Evolutionary conservation across 257 asterid species (phyloP).

Genomic region (Eustoma russellianum): DNA sequence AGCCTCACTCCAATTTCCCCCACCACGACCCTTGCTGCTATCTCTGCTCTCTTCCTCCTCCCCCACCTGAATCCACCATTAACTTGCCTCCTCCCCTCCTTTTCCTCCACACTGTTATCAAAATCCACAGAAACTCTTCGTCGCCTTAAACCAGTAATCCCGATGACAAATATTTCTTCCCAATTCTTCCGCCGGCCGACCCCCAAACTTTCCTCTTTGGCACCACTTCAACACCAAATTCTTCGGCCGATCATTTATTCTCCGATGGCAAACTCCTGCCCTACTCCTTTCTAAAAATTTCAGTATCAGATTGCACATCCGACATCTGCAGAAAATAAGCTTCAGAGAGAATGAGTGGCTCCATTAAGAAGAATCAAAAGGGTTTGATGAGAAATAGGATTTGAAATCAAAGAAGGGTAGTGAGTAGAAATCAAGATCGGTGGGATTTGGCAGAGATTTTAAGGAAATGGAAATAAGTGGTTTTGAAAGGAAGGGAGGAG

Average conservation of each 20-base stretch:
- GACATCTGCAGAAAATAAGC: too few species aligned
- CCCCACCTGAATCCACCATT: too few species aligned
- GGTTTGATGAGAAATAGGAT: neutral
- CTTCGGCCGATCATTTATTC: conserved; percentile 81
- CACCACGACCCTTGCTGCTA: too few species aligned
- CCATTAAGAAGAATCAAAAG: neutral
- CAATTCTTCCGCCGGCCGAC: conserved; percentile 18
- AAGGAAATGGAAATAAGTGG: conserved; percentile 23
- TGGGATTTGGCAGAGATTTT: conserved; percentile 15
- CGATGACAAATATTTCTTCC: conserved; percentile 46
- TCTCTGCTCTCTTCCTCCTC: too few species aligned
- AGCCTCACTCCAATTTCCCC: too few species aligned
- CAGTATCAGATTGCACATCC: too few species aligned
- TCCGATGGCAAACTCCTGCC: conserved; percentile 64
- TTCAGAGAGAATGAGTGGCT: neutral
- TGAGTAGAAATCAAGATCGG: conserved; percentile 25
- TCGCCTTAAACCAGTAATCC: conserved; percentile 17
- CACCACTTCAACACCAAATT: conserved; percentile 28
- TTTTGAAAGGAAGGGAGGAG: conserved; percentile 42
- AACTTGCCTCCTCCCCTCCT: too few species aligned
- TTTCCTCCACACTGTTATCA: too few species aligned
- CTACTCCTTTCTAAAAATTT: conserved; percentile 54
- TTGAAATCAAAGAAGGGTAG: conserved; percentile 26
- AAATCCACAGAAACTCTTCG: conserved; percentile 32
- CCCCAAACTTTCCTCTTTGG: conserved; percentile 28